Evolutionary conservation across 108 stramenopile genomes (phyloP).

Genomic region (Nitzschia sp.): DNA sequence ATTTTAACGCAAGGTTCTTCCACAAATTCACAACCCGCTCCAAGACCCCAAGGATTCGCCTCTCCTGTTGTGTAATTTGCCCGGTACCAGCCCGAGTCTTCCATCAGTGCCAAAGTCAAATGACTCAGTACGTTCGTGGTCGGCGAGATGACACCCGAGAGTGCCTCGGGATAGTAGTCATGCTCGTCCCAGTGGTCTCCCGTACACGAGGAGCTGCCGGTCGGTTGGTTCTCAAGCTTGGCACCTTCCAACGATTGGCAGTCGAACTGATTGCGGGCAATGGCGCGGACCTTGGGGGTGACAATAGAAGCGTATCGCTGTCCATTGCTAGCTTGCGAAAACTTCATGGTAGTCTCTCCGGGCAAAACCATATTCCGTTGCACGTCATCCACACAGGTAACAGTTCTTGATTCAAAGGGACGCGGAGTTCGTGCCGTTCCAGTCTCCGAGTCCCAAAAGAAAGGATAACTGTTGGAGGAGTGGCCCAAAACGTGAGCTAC

Average conservation of each 20-base stretch:
- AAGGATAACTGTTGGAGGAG: constrained; percentile 74
- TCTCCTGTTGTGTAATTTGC: constrained; percentile 57
- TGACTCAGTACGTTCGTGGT: constrained; percentile 72
- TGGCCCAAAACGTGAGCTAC: constrained; percentile 75
- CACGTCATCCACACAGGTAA: constrained; percentile 77
- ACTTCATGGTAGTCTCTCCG: constrained; percentile 73
- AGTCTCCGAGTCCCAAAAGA: constrained; percentile 81
- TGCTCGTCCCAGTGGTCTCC: constrained; percentile 90
- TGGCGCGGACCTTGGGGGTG: constrained; percentile 69
- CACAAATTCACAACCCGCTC: constrained; percentile 83
- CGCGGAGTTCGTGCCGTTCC: constrained; percentile 65
- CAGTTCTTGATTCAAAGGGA: constrained; percentile 60
- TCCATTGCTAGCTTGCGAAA: constrained; percentile 60
- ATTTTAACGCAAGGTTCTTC: constrained; percentile 53
- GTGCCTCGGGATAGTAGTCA: constrained; percentile 67
- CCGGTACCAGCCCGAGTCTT: constrained; percentile 85
- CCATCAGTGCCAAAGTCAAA: constrained; percentile 76
- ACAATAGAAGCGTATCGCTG: constrained; percentile 79
- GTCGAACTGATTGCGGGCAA: constrained; percentile 85
- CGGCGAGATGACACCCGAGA: constrained; percentile 71
- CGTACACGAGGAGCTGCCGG: constrained; percentile 71
- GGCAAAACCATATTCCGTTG: constrained; percentile 63
- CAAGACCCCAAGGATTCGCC: constrained; percentile 67
- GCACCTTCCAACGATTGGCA: constrained; percentile 74
- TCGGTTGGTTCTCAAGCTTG: constrained; percentile 84